phyloP scores from a whole-genome alignment of 1,284 basidiomycete genomes.

The Tremellales sp. region DNA sequence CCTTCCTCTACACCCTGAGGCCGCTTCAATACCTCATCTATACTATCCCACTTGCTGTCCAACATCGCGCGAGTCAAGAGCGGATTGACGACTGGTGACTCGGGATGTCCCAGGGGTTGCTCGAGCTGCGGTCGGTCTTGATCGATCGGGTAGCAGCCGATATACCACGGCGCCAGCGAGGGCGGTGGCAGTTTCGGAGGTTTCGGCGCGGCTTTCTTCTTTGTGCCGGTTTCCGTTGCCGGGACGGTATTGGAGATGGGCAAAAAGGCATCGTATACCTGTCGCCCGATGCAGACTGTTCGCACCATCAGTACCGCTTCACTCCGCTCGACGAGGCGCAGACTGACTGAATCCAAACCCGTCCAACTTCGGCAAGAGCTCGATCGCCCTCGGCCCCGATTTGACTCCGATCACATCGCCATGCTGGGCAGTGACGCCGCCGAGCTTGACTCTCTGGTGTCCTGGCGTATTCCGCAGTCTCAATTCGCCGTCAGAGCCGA shows the following conservation, averaged over 20 bases:
- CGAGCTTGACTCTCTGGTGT: conserved; percentile 13
- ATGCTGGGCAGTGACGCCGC: conserved; percentile 33
- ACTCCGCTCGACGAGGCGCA: background rate
- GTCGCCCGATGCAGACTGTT: conserved; percentile 19
- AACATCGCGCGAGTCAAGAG: no score
- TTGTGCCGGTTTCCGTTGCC: background rate
- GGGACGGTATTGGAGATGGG: conserved; percentile 1
- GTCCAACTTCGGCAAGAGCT: conserved; percentile 27
- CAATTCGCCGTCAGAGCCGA: conserved; percentile 27
- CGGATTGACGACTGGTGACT: no score
- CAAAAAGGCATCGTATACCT: conserved; percentile 8
- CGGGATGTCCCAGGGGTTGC: no score
- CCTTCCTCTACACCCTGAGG: no score
- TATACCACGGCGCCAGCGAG: conserved; percentile 25
- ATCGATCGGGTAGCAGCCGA: no score
- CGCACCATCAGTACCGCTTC: background rate
- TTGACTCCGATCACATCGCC: conserved; percentile 37
- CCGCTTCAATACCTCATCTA: no score
- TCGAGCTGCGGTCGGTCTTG: no score
- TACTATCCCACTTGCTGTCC: no score
- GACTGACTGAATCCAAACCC: conserved; percentile 39
- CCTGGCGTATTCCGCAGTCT: conserved; percentile 5
- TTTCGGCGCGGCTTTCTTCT: conserved; percentile 4
- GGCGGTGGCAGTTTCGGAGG: conserved; percentile 9
- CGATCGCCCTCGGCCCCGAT: conserved; percentile 25